Evolutionary conservation across 495 filamentous ascomycete species (phyloP).

Genomic region (Talaromyces proteolyticus): DNA sequence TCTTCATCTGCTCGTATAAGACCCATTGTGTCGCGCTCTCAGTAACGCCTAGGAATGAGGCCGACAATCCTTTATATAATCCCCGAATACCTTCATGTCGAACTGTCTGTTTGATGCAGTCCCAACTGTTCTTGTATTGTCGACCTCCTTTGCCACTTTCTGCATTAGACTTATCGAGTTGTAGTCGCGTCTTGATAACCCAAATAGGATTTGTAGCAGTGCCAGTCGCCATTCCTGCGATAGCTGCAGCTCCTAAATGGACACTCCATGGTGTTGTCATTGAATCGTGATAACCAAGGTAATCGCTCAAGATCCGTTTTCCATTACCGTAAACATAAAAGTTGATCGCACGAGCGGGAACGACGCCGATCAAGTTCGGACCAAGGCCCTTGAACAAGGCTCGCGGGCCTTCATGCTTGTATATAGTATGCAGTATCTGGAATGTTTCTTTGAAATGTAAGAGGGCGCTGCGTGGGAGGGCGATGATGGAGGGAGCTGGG

Average conservation of each 20-base stretch:
- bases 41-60: constrained; percentile 50
- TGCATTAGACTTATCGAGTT: constrained; percentile 47
- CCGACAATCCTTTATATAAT: constrained; percentile 48
- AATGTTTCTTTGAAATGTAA: constrained; percentile 51
- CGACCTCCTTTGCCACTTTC: constrained; percentile 30
- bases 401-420: constrained; percentile 47
- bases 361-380: constrained; percentile 51
- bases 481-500: constrained; percentile 37
- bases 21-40: constrained; percentile 55
- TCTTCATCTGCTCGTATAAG: constrained; percentile 53
- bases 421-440: constrained; percentile 50
- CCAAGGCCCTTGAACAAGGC: constrained; percentile 55
- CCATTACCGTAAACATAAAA: constrained; percentile 56
- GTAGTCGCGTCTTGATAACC: constrained; percentile 54
- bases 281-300: constrained; percentile 34
- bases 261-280: constrained; percentile 39
- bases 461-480: constrained; percentile 36
- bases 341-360: constrained; percentile 53
- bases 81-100: constrained; percentile 47
- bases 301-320: constrained; percentile 42
- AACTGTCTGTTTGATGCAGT: constrained; percentile 49
- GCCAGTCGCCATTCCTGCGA: constrained; percentile 52
- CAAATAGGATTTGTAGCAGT: constrained; percentile 57
- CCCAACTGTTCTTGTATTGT: constrained; percentile 48
- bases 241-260: constrained; percentile 44